Conservation (phyloP, 768 basidiomycete species). For the Psilocybe cubensis region DNA sequence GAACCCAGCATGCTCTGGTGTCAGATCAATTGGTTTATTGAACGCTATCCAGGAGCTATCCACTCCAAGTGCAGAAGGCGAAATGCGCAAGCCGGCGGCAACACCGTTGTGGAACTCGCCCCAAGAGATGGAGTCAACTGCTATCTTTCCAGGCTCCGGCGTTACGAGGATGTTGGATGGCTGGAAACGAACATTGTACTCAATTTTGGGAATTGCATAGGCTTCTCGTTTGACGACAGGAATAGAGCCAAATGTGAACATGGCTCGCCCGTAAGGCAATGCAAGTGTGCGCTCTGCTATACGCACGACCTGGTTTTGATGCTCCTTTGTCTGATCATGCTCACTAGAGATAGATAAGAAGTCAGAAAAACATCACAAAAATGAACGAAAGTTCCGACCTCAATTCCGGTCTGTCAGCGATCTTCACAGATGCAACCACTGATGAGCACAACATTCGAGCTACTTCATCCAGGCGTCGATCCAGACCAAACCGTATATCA, state of each 20-base stretch:
- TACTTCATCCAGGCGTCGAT: slow-evolving; percentile 89
- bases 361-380: not conserved
- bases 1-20: slow-evolving; percentile 96
- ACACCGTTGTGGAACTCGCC: slow-evolving; percentile 99
- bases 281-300: slow-evolving; percentile 91
- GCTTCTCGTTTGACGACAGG: slow-evolving; percentile 76
- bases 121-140: slow-evolving; percentile 78
- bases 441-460: slow-evolving; percentile 90
- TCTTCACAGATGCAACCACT: slow-evolving; percentile 62
- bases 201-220: slow-evolving; percentile 78
- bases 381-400: slow-evolving; percentile 35
- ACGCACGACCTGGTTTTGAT: slow-evolving; percentile 78
- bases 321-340: slow-evolving; percentile 84
- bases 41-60: slow-evolving; percentile 97
- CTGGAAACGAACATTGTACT: slow-evolving; percentile 74
- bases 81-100: slow-evolving; percentile 85
- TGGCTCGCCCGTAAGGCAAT: slow-evolving; percentile 85
- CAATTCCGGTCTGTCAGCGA: slow-evolving; percentile 68
- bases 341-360: slow-evolving; percentile 55
- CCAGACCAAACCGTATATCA: slow-evolving; percentile 87
- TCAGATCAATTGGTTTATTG: slow-evolving; percentile 90
- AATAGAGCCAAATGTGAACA: slow-evolving; percentile 91
- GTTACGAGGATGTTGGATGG: slow-evolving; percentile 68
- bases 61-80: slow-evolving; percentile 71
- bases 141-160: slow-evolving; percentile 75